Evolutionary conservation across 192 early-diverging fungal species (phyloP).

Genomic region (Allomyces arbusculus): DNA sequence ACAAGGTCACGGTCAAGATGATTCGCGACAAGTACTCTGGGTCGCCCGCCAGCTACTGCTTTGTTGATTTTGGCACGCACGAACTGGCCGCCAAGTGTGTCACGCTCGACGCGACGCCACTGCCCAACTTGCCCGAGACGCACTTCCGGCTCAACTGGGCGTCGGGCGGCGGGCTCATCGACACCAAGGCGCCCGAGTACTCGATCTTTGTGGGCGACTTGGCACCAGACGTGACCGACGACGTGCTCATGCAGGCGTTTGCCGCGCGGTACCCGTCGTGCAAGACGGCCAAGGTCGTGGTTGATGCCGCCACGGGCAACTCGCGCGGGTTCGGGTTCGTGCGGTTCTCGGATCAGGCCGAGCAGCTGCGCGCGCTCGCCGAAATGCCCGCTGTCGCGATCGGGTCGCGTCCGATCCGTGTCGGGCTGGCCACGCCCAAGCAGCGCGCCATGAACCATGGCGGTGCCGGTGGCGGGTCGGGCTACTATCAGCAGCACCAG

Average conservation of each 20-base stretch:
- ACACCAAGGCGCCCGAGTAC: slow-evolving; percentile 51
- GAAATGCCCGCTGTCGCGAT: slow-evolving; percentile 74
- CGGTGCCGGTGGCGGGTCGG: no score
- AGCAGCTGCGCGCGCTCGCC: slow-evolving; percentile 67
- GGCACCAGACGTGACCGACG: slow-evolving; percentile 72
- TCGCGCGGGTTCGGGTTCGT: slow-evolving; percentile 91
- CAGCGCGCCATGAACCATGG: neutral
- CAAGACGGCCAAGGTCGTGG: slow-evolving; percentile 85
- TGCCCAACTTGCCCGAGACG: slow-evolving; percentile 53
- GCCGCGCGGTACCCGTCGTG: slow-evolving; percentile 61
- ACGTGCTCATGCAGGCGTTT: slow-evolving; percentile 62
- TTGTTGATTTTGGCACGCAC: slow-evolving; percentile 58
- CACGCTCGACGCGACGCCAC: slow-evolving; percentile 54
- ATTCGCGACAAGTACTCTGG: slow-evolving; percentile 77
- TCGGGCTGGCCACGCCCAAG: slow-evolving; percentile 66
- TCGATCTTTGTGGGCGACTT: slow-evolving; percentile 95
- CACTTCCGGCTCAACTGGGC: slow-evolving; percentile 93
- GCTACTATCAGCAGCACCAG: slow-evolving; percentile 2
- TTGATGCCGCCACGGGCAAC: slow-evolving; percentile 58
- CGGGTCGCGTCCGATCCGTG: slow-evolving; percentile 70
- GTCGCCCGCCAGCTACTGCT: slow-evolving; percentile 62
- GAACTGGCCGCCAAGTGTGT: slow-evolving; percentile 51
- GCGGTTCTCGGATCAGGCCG: slow-evolving; percentile 64
- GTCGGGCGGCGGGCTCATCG: slow-evolving; percentile 47
- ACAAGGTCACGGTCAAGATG: slow-evolving; percentile 77